Evolutionary conservation across 768 basidiomycete species (phyloP), one percentile per base, ranked within the genome.

Genomic region (Trametes cubensis): DNA sequence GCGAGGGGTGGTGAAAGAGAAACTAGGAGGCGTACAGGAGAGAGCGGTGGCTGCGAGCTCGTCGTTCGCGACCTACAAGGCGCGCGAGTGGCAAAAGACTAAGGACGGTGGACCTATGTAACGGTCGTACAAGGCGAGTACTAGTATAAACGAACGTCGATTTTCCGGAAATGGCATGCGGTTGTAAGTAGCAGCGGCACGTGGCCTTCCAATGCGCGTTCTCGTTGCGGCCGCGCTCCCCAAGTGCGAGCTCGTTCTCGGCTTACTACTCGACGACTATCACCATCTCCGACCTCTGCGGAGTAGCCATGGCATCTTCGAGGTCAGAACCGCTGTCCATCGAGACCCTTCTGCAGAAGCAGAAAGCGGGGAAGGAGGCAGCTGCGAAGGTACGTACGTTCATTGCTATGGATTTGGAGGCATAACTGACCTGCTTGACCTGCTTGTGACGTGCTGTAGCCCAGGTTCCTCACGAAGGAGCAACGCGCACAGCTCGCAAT

Each of bases 391-490:
- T 93, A 60, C 30, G 49, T 39, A 49, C 41, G 40, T 59, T 14
- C 7, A 13, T 14, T 14, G 5, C 74, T 72, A n/a, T 1, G 8
- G 17, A 20, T 48, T n/a, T 41, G 49, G 20, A 18, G 15, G 20
- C n/a, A 18, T 13, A 34, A 25, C 20, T 50, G 20, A 46, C 49
- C 47, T 48, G 49, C 20, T 26, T 50, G 20, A 46, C 49, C 47
- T 48, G 49, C 20, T 26, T n/a, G 34, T 28, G 42, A 47, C 20
- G 21, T 53, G 30, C 45, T 63, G 51, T 59, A 98, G 95, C 96
- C 96, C 39, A 96, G 87, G 75, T 98, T 98, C 79, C 80, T 98
- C 15, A 85, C 92, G 2, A 98, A 92, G 76, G 92, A 95, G 66
- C 92, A 97, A 70, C 86, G 96, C 51, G 93, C 92, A 18, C 85